A percentile compares a stretch with the other conserved stretches of the same genome.
These are phyloP conservation scores for Blastobotrys chiropterorum DNA, from an alignment of 805 yeast species.

Conservation along the genomic window DNA sequence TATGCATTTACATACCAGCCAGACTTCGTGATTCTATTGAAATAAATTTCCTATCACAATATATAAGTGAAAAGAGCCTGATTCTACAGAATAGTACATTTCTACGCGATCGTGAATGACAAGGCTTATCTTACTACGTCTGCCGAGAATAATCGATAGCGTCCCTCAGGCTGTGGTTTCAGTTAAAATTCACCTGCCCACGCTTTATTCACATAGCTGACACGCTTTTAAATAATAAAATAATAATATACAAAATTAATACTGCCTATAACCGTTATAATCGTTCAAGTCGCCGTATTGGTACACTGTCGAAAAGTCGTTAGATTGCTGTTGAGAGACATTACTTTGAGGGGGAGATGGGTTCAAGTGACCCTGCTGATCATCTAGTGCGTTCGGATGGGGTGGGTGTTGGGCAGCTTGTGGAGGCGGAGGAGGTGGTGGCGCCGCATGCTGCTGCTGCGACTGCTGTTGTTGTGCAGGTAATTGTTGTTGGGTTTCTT, in stretches of 20 bases:
- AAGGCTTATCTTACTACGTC: too few species aligned
- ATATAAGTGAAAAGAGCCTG: too few species aligned
- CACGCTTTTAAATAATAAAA: not conserved
- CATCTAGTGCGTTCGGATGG: not conserved
- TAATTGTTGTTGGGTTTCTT: slow-evolving; percentile 4
- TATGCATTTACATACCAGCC: too few species aligned
- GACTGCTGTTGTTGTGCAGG: slow-evolving; percentile 13
- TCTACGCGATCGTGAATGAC: too few species aligned
- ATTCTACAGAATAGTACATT: too few species aligned
- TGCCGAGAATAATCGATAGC: too few species aligned
- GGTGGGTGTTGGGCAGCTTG: not conserved
- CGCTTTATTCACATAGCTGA: too few species aligned
- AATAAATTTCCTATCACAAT: too few species aligned
- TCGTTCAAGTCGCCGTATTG: slow-evolving; percentile 16
- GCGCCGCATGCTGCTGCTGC: slow-evolving; percentile 5
- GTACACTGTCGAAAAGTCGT: slow-evolving; percentile 8
- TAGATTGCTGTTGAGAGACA: slow-evolving; percentile 1
- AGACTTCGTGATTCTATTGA: too few species aligned
- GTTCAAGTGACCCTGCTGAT: not conserved
- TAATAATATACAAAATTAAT: slow-evolving; percentile 6
- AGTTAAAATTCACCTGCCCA: too few species aligned
- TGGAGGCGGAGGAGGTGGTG: not conserved
- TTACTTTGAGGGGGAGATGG: not conserved
- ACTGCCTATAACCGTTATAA: slow-evolving; percentile 19
- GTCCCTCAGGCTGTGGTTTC: too few species aligned